phyloP scores from a whole-genome alignment of 768 basidiomycete species.

The Pisolithus tinctorius region DNA sequence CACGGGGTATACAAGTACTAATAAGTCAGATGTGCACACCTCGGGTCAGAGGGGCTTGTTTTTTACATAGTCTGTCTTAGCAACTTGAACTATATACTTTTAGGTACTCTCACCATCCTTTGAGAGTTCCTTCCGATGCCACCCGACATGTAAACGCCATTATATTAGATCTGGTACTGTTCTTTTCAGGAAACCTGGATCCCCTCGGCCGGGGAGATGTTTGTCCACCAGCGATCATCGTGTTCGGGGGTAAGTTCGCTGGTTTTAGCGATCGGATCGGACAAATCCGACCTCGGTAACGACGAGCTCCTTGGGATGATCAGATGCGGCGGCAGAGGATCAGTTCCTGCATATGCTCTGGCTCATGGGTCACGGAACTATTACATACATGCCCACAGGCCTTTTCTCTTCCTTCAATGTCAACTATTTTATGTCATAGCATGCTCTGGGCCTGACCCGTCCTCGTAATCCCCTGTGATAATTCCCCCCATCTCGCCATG shows the following conservation, averaged over 20 bases:
- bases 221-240: background rate
- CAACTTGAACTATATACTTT: background rate
- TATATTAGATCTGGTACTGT: slow-evolving; percentile 6
- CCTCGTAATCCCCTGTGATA: slow-evolving; percentile 15
- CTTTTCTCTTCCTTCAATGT: slow-evolving; percentile 31
- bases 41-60: background rate
- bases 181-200: slow-evolving; percentile 8
- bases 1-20: background rate
- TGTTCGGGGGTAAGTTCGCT: slow-evolving; percentile 2
- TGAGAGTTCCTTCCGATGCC: background rate
- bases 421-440: slow-evolving; percentile 40
- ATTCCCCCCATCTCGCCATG: slow-evolving; percentile 37
- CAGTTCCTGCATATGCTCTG: slow-evolving; percentile 30
- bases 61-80: background rate
- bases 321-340: slow-evolving; percentile 19
- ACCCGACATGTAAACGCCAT: background rate
- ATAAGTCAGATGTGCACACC: background rate
- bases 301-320: slow-evolving; percentile 9
- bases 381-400: slow-evolving; percentile 45
- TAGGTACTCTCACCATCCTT: background rate
- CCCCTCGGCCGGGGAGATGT: background rate
- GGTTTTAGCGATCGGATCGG: slow-evolving; percentile 15
- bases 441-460: slow-evolving; percentile 43
- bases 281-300: slow-evolving; percentile 22
- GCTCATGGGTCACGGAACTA: slow-evolving; percentile 36